These are phyloP conservation scores for Parastagonospora nodorum DNA, from an alignment of 2,329 filamentous ascomycete genomes.

Conservation along the genomic window DNA sequence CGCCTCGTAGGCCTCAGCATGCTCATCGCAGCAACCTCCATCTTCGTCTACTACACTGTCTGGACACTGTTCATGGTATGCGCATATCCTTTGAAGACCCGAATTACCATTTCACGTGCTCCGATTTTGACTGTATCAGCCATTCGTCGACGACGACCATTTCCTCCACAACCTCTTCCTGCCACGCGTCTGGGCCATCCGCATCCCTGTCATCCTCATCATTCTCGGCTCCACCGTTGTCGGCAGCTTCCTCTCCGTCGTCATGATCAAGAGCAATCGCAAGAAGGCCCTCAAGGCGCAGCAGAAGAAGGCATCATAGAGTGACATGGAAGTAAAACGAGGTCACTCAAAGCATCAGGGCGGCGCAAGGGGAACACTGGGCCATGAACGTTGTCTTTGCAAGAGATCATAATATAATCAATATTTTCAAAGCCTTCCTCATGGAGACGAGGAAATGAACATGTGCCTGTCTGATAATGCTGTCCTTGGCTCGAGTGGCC, in stretches of 20 bases:
- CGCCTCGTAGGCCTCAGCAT: slow-evolving; percentile 79
- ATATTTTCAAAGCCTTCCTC: background rate
- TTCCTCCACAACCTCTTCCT: slow-evolving; percentile 94
- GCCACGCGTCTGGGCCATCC: slow-evolving; percentile 97
- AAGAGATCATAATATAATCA: background rate
- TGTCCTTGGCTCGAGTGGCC: background rate
- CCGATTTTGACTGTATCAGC: slow-evolving; percentile 59
- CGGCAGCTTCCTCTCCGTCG: slow-evolving; percentile 90
- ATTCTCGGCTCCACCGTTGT: slow-evolving; percentile 91
- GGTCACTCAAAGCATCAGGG: slow-evolving; percentile 4
- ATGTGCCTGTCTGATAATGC: background rate
- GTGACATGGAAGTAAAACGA: background rate
- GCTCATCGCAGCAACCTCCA: slow-evolving; percentile 73
- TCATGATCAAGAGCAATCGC: slow-evolving; percentile 98
- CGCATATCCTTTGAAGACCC: background rate
- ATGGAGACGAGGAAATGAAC: too few relatives aligned
- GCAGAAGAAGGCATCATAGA: slow-evolving; percentile 75
- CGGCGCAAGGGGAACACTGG: slow-evolving; percentile 5
- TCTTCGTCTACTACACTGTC: slow-evolving; percentile 92
- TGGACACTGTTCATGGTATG: slow-evolving; percentile 97
- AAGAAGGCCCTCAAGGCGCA: slow-evolving; percentile 97
- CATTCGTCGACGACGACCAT: slow-evolving; percentile 95
- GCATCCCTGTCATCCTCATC: slow-evolving; percentile 95
- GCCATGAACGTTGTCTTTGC: background rate
- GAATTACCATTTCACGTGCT: background rate